Evolutionary conservation across 768 basidiomycete genomes (phyloP), one percentile per base, ranked within the genome.

Genomic region (Amanita thiersii): DNA sequence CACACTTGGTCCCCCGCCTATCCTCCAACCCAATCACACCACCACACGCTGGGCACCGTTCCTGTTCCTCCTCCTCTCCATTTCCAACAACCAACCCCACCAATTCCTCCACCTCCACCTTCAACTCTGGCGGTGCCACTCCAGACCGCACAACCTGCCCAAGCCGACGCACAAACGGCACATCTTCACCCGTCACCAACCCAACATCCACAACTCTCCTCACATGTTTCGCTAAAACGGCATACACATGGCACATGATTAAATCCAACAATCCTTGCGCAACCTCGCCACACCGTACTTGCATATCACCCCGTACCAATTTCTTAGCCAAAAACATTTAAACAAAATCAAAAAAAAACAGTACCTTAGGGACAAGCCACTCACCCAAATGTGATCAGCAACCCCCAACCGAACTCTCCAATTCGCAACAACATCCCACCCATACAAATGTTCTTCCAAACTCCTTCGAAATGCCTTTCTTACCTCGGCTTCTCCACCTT

Each of bases 31-130:
- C 75, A 18, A 91, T 67, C 29, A 66, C 65, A 1, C 70, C 68
- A 28, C 69, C 58, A 60, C 88, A 91, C 11, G 86, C 88, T 2
- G 86, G 86, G 50, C 88, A 91, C 12, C 56, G 51, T 61, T 90
- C 87, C 39, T 71, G 67, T 9, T 11, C 19, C 8, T 25, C 19
- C 11, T n/a, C 30, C 19, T 37, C 37, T 21, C 62, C 63, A 39
- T 53, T 63, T 37, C 60, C 55, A 32, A 72, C 52, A 4, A 64
- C 54, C 3, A 53, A 45, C 0, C 40, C 47, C 20, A 61, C 57
- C 10, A 70, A 54, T 5, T 50, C 24, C 25, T 59, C 48, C 17
- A 64, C 64, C 48, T 70, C 67, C 21, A 52, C 48, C 1, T 50
- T 50, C 14, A 70, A 56, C 50, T 74, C 64, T 3, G 51, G 42